These are phyloP conservation scores for Dendrobium nobile DNA, from an alignment of 106 monocot species.

Conservation along the genomic window DNA sequence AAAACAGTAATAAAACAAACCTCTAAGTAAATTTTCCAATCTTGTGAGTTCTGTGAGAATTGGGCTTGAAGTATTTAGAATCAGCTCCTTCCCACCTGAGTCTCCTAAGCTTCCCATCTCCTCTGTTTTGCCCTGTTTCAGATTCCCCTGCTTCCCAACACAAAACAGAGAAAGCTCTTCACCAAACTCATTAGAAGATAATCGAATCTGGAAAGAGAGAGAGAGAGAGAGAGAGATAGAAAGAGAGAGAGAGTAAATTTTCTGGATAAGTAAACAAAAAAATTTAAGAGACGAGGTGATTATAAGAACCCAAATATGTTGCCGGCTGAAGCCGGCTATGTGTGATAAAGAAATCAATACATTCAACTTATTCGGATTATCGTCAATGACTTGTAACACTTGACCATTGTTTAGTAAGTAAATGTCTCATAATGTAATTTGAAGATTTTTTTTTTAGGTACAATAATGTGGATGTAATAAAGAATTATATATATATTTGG, in stretches of 20 bases:
- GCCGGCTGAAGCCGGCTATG: neutral
- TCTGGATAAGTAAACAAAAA: neutral
- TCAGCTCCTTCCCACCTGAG: slow-evolving; percentile 12
- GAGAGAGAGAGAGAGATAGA: neutral
- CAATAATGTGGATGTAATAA: neutral
- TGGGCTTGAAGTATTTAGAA: slow-evolving; percentile 13
- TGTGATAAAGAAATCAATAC: neutral
- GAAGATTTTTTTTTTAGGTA: too few relatives aligned
- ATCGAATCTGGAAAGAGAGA: neutral
- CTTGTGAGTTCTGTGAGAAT: slow-evolving; percentile 29
- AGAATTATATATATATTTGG: neutral
- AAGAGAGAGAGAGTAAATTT: too few relatives aligned
- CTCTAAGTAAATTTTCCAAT: slow-evolving; percentile 31
- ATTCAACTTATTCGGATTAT: neutral
- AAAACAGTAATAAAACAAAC: slow-evolving; percentile 6
- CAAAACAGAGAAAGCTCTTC: neutral
- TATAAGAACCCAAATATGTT: neutral
- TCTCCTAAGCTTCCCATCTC: slow-evolving; percentile 34
- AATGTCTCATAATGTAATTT: too few relatives aligned
- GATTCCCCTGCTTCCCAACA: neutral
- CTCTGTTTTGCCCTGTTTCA: neutral
- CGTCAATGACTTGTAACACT: neutral
- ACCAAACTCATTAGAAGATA: neutral
- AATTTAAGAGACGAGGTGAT: neutral
- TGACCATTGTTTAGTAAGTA: neutral